A percentile compares a stretch with the other conserved stretches of the same genome.
These are phyloP conservation scores for Capsicum pubescens DNA, from an alignment of 257 asterid species.

Conservation along the genomic window DNA sequence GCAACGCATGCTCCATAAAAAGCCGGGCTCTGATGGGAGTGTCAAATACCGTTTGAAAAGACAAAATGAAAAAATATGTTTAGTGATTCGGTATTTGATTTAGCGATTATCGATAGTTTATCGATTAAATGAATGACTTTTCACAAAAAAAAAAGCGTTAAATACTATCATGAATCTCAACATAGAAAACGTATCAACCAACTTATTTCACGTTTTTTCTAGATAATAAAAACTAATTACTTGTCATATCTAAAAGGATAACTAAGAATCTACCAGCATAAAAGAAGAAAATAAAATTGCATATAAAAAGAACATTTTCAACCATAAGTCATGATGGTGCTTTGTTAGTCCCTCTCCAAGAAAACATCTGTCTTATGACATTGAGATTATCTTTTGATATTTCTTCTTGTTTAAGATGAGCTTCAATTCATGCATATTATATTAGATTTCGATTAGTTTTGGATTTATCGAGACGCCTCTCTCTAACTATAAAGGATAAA, in stretches of 20 bases:
- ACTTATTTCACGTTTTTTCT: not conserved
- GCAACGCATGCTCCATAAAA: no score
- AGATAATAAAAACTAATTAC: not conserved
- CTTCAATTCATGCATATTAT: not conserved
- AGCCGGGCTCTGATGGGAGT: no score
- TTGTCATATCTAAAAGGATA: not conserved
- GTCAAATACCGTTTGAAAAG: no score
- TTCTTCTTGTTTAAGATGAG: not conserved
- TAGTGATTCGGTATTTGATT: not conserved
- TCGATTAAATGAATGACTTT: not conserved
- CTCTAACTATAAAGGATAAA: no score
- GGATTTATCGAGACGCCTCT: no score
- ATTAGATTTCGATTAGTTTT: no score
- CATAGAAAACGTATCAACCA: not conserved
- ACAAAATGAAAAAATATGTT: no score
- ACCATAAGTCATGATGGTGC: not conserved
- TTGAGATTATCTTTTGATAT: not conserved
- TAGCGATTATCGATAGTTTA: not conserved
- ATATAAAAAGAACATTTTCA: not conserved
- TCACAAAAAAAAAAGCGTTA: rapidly evolving
- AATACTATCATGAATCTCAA: not conserved
- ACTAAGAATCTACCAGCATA: not conserved
- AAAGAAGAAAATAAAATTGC: no score
- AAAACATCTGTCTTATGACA: not conserved
- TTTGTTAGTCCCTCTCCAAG: not conserved